Evolutionary conservation across 1,284 basidiomycete species (phyloP).

Genomic region (Moesziomyces globuligerus): DNA sequence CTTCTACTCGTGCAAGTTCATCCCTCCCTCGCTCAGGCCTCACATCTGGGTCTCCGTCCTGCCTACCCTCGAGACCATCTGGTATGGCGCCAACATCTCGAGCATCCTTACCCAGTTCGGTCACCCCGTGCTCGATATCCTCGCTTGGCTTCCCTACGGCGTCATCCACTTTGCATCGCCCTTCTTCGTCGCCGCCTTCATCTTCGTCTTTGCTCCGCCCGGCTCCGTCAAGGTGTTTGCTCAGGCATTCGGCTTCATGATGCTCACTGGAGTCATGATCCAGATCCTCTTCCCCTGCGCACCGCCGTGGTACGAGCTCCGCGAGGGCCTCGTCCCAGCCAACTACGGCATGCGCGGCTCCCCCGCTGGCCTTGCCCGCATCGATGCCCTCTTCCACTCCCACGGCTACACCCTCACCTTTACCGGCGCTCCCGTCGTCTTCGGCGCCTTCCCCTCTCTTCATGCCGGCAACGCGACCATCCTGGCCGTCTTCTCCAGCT

Average conservation of each 20-base stretch:
- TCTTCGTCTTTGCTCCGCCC: slow-evolving; percentile 83
- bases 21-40: slow-evolving; percentile 79
- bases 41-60: slow-evolving; percentile 89
- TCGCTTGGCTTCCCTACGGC: slow-evolving; percentile 97
- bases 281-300: slow-evolving; percentile 93
- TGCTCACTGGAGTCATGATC: slow-evolving; percentile 84
- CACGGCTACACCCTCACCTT: slow-evolving; percentile 85
- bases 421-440: slow-evolving; percentile 88
- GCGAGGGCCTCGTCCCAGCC: slow-evolving; percentile 94
- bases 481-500: slow-evolving; percentile 89
- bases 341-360: slow-evolving; percentile 89
- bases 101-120: slow-evolving; percentile 94
- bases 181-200: slow-evolving; percentile 72
- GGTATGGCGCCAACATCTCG: slow-evolving; percentile 96
- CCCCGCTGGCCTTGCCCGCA: slow-evolving; percentile 89
- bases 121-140: slow-evolving; percentile 86
- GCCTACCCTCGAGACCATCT: slow-evolving; percentile 90
- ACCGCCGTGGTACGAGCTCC: slow-evolving; percentile 95
- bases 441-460: slow-evolving; percentile 94
- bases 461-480: slow-evolving; percentile 91
- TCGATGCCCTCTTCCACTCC: slow-evolving; percentile 85
- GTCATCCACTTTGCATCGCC: slow-evolving; percentile 88
- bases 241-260: slow-evolving; percentile 91
- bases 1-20: slow-evolving; percentile 87
- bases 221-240: slow-evolving; percentile 86